Conservation (phyloP, 805 yeast species). For the Suhomyces pyralidae region DNA sequence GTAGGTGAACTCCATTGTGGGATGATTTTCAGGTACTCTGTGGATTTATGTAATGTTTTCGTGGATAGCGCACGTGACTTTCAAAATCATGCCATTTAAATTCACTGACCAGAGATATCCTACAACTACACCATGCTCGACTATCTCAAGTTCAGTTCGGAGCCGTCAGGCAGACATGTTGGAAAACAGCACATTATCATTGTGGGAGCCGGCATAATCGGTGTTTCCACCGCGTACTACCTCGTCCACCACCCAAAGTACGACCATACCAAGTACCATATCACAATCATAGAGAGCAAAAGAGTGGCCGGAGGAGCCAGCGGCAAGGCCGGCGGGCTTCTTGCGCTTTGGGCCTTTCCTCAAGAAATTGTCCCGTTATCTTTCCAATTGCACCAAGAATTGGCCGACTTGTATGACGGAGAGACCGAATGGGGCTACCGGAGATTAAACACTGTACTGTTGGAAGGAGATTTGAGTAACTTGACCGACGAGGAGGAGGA, state of each 20-base stretch:
- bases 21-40: too few relatives aligned
- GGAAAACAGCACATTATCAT: slow-evolving; percentile 76
- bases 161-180: slow-evolving; percentile 47
- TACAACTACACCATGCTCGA: slow-evolving; percentile 6
- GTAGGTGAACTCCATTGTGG: too few relatives aligned
- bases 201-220: slow-evolving; percentile 95
- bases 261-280: slow-evolving; percentile 68
- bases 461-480: slow-evolving; percentile 73
- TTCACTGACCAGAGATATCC: not conserved
- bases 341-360: slow-evolving; percentile 97
- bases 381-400: slow-evolving; percentile 78
- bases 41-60: too few relatives aligned
- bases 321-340: slow-evolving; percentile 95
- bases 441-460: slow-evolving; percentile 76
- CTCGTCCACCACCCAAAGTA: slow-evolving; percentile 79
- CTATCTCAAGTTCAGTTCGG: slow-evolving; percentile 20
- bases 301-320: slow-evolving; percentile 96
- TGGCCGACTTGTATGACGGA: slow-evolving; percentile 79
- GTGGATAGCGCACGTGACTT: not conserved
- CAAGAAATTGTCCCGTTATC: slow-evolving; percentile 88
- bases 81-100: not conserved
- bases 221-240: slow-evolving; percentile 91
- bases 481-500: slow-evolving; percentile 16
- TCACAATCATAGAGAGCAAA: slow-evolving; percentile 82
- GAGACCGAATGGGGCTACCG: slow-evolving; percentile 90